Base-by-base conservation (phyloP, 2,329 filamentous ascomycete genomes). In the Aspergillus sp. region DNA sequence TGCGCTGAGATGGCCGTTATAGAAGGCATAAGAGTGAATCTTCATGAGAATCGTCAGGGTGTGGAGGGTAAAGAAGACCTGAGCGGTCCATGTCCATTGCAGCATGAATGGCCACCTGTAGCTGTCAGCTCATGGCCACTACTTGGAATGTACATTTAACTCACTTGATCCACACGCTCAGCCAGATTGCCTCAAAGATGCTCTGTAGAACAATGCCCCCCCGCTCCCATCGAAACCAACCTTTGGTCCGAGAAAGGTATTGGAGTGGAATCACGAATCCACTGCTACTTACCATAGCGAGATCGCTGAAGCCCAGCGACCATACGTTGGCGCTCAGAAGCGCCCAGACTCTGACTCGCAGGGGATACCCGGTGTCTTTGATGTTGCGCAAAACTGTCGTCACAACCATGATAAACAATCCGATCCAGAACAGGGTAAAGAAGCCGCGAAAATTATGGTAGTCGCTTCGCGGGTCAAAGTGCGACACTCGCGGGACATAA, bases 351-450 rank as follows among this genome's bases (percentile, higher is more conserved):
- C 91, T 85, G 54, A 96, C 87, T 71, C 91, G 87, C 70, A 98
- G 81, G 17, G 93, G 91, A 74, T 90, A 91, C 23, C 95, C 95
- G 0, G 92, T 97, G 74, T 98, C 95, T 77, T 94, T 96, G 73
- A 95, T 87, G 76, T 97, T 98, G 71, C 94, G 88, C 72, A 97
- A 80, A 83, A 93, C 92, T n/a, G 91, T 91, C 3, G 94, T 98
- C 65, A 97, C 89, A 71, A 93, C 92, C 93, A 99, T 97, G 77
- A 99, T 96, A 68, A 91, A 92, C 62, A 99, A 83, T 9, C 92
- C 92, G 67, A 99, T 94, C 95, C 95, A 99, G 80, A 99, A 99
- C 43, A 99, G 86, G 57, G 95, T 92, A 80, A 97, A 99, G 85
- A 99, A 99, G 74, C 95, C 95, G 70, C 92, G 88, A 76, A 99